Conservation (phyloP, 2,329 filamentous ascomycete genomes). For the Penicillium sp. region DNA sequence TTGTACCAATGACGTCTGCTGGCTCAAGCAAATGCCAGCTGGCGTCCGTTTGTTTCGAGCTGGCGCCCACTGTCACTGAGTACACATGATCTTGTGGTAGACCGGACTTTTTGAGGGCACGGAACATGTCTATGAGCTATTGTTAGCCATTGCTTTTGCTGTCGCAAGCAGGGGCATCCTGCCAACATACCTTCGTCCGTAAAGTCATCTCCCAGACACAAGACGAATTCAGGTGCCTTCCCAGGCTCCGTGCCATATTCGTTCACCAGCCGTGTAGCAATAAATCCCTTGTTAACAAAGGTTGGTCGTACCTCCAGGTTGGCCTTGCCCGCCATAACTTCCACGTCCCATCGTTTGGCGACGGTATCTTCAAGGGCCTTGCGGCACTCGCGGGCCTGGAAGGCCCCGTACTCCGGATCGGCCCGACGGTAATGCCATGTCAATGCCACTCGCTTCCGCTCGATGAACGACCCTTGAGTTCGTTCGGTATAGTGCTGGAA, state of each 20-base stretch:
- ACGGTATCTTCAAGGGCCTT: constrained; percentile 79
- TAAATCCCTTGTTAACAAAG: constrained; percentile 98
- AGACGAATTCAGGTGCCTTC: constrained; percentile 76
- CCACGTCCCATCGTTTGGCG: constrained; percentile 80
- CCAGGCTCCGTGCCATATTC: constrained; percentile 65
- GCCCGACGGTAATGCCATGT: constrained; percentile 97
- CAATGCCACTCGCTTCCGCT: constrained; percentile 89
- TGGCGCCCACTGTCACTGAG: constrained; percentile 88
- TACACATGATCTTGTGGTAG: constrained; percentile 72
- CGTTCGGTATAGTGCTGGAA: constrained; percentile 89
- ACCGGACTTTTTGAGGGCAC: constrained; percentile 67
- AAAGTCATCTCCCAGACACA: constrained; percentile 93
- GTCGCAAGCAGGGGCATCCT: not conserved
- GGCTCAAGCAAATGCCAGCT: constrained; percentile 90
- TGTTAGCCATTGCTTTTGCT: not conserved
- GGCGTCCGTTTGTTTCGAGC: constrained; percentile 88
- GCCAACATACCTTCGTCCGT: constrained; percentile 84
- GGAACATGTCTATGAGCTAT: constrained; percentile 71
- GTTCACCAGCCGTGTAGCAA: constrained; percentile 79
- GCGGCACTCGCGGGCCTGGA: constrained; percentile 80
- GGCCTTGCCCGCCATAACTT: constrained; percentile 96
- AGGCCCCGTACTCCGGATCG: constrained; percentile 80
- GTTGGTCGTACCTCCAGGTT: constrained; percentile 96
- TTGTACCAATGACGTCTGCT: constrained; percentile 76
- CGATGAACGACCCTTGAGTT: constrained; percentile 88